Evolutionary conservation across 192 early-diverging fungal species (phyloP).

Genomic region (Linnemannia hyalina): DNA sequence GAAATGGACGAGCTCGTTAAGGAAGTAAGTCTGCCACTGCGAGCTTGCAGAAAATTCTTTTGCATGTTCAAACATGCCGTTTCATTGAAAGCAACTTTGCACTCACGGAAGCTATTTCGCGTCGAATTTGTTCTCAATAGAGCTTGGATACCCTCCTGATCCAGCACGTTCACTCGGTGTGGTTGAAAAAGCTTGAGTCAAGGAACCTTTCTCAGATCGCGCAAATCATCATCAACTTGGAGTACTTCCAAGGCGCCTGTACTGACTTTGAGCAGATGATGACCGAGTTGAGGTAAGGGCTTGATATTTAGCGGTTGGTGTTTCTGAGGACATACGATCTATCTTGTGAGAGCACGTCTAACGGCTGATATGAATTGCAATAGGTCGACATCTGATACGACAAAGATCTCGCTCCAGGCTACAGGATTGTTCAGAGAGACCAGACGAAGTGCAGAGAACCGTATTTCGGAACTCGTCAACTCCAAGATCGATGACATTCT

Average conservation of each 20-base stretch:
- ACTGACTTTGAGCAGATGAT: constrained; percentile 83
- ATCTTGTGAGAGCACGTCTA: neutral
- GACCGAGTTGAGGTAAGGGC: constrained; percentile 67
- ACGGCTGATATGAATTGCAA: neutral
- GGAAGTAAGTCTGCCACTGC: constrained; percentile 60
- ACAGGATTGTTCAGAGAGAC: constrained; percentile 78
- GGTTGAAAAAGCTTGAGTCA: constrained; percentile 74
- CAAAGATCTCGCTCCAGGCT: constrained; percentile 72
- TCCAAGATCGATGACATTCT: constrained; percentile 86
- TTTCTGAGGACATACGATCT: neutral
- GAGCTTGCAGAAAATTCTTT: neutral
- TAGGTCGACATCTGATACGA: constrained; percentile 70
- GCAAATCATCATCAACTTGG: constrained; percentile 89
- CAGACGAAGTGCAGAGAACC: constrained; percentile 78
- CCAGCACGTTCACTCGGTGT: constrained; percentile 75
- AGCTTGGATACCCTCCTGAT: constrained; percentile 79
- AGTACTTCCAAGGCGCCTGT: constrained; percentile 78
- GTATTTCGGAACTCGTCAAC: constrained; percentile 84
- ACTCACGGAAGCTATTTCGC: too few relatives aligned
- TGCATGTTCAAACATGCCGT: neutral
- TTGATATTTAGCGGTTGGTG: neutral
- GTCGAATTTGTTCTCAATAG: constrained; percentile 20
- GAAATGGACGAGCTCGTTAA: constrained; percentile 91
- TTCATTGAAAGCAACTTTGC: neutral
- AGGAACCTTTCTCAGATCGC: constrained; percentile 83